These are phyloP conservation scores for Rhizopogon vulgaris DNA, from an alignment of 768 basidiomycete species.

Conservation along the genomic window DNA sequence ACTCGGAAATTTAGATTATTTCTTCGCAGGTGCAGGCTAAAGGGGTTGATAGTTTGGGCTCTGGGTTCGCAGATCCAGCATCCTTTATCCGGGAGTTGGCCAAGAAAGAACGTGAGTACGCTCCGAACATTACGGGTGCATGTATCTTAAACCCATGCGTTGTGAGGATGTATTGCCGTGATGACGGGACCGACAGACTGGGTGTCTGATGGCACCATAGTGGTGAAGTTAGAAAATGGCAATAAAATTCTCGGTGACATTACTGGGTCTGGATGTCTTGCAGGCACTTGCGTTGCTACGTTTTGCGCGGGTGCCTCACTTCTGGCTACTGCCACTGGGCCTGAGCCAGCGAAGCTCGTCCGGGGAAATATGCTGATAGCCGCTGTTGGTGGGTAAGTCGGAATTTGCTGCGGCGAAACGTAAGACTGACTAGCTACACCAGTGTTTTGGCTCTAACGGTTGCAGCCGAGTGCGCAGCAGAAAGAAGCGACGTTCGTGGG, in stretches of 20 bases:
- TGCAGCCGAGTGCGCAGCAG: constrained; percentile 55
- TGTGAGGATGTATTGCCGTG: constrained; percentile 69
- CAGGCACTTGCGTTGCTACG: constrained; percentile 70
- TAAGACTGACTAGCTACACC: constrained; percentile 8
- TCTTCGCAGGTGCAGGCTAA: constrained; percentile 53
- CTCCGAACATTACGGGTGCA: background rate
- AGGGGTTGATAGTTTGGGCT: constrained; percentile 83
- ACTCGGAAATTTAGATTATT: background rate
- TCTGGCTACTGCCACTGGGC: constrained; percentile 16
- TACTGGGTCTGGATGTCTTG: constrained; percentile 87
- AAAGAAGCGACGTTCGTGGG: constrained; percentile 46
- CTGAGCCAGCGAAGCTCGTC: constrained; percentile 42
- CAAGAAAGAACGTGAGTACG: constrained; percentile 59
- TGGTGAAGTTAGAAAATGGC: constrained; percentile 73
- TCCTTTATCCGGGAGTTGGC: constrained; percentile 66
- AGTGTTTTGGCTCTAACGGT: constrained; percentile 53
- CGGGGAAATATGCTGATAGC: constrained; percentile 73
- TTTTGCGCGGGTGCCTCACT: constrained; percentile 67
- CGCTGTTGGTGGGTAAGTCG: constrained; percentile 67
- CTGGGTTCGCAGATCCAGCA: constrained; percentile 71
- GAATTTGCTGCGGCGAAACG: background rate
- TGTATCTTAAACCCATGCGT: background rate
- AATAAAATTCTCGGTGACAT: constrained; percentile 67
- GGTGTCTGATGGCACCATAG: constrained; percentile 71
- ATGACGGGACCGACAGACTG: constrained; percentile 80